Base-by-base conservation (phyloP, 345 rosid genomes). In the Mangifera indica region DNA sequence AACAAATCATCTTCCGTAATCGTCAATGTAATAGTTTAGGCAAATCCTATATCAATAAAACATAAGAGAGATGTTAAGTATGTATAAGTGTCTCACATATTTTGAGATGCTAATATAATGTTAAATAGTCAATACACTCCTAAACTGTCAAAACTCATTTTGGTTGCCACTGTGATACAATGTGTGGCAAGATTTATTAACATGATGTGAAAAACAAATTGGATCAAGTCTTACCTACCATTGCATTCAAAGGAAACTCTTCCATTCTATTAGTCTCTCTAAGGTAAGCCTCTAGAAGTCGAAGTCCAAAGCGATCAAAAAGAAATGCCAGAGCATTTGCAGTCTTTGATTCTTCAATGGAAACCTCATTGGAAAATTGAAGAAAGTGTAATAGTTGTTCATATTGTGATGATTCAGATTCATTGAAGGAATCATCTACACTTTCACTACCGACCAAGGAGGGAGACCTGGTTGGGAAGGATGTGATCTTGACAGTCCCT, bases 361-460 rank as follows among this genome's bases (percentile, higher is more conserved):
- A 74, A 37, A 92, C 87, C 65, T 88, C 96, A 71, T 83, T 81
- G 55, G 97, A 90, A 61, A 92, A 88, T 77, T 95, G 98, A 63
- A 92, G 93, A 75, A 88, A 95, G 37, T 95, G 98, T 59, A 92
- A 51, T 59, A 95, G 77, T 55, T 95, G 96, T 10, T 95, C 99
- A 70, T 84, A 89, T 67, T 92, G 99, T 55, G 96, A 91, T 67
- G 96, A 87, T 75, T 95, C 97, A 0, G 97, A 95, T 45, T 84
- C 97, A 37, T 90, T 98, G 51, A 92, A 49, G 2, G 98, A 92
- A 64, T 92, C 98, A 52, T 92, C 97, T 4, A 88, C 83, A 81
- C 87, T 89, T 79, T 90, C 98, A 62, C 93, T 88, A 55, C 97
- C 85, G 40, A 87, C 72, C 66, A 84, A 72, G 54, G 87, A 91